Evolutionary conservation across 139 green algal species (phyloP).

Genomic region (Medakamo hakoo): DNA sequence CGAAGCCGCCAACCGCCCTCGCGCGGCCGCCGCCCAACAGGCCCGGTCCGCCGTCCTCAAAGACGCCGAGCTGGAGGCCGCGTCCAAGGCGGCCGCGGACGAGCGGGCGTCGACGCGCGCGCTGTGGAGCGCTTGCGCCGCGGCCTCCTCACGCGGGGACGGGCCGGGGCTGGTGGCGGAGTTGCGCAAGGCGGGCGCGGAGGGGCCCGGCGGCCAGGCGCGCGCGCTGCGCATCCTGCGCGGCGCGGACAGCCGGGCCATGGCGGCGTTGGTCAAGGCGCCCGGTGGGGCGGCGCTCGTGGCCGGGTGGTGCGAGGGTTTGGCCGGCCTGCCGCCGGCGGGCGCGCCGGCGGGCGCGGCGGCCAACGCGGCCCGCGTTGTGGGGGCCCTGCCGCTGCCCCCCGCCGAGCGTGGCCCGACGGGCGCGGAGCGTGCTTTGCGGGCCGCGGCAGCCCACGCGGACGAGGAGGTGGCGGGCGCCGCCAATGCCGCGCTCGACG

Average conservation of each 20-base stretch:
- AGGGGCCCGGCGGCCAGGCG: neutral
- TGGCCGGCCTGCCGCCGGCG: neutral
- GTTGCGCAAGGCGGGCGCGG: neutral
- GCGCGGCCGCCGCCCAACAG: neutral
- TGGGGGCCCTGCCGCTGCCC: neutral
- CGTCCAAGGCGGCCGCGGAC: too few relatives aligned
- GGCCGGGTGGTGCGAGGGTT: neutral
- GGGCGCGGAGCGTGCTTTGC: neutral
- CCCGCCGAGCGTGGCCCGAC: neutral
- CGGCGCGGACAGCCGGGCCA: too few relatives aligned
- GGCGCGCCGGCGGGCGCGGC: too few relatives aligned
- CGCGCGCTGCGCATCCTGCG: neutral
- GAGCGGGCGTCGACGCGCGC: neutral
- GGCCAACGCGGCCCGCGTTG: neutral
- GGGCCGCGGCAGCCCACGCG: too few relatives aligned
- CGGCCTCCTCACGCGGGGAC: neutral
- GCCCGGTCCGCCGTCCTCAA: too few relatives aligned
- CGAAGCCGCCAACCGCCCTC: neutral
- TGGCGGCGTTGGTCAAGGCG: neutral
- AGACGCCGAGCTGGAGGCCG: neutral
- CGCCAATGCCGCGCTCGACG: neutral
- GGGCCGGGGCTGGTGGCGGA: neutral
- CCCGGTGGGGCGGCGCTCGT: neutral
- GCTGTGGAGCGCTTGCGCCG: neutral
- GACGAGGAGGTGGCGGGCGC: neutral